A percentile compares a stretch with the other conserved stretches of the same genome.
phyloP scores from a whole-genome alignment of 2,329 filamentous ascomycete species.

The Xylaria sp. region DNA sequence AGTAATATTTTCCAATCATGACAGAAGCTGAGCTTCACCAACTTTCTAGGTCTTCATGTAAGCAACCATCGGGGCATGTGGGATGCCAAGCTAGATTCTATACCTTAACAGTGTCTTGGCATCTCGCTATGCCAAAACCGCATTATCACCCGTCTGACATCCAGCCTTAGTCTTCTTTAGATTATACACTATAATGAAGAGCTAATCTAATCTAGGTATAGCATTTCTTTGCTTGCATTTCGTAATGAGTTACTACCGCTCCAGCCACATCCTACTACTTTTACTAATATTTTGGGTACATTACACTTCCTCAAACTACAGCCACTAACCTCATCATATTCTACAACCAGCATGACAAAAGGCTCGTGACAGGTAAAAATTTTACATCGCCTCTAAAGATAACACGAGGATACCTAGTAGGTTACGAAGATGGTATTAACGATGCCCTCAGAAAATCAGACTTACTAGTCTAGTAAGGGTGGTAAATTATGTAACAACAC shows the following conservation, averaged over 20 bases:
- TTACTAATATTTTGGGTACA: slow-evolving; percentile 10
- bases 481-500: slow-evolving; percentile 10
- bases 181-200: background rate
- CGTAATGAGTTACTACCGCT: slow-evolving; percentile 20
- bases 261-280: slow-evolving; percentile 1
- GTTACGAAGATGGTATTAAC: background rate
- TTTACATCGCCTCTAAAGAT: background rate
- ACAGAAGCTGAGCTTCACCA: background rate
- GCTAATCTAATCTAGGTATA: slow-evolving; percentile 7
- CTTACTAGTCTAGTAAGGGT: slow-evolving; percentile 9
- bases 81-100: slow-evolving; percentile 26
- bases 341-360: slow-evolving; percentile 4
- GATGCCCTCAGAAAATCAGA: background rate
- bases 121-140: slow-evolving; percentile 4
- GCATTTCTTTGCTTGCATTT: background rate
- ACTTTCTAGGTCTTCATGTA: slow-evolving; percentile 1
- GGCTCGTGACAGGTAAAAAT: background rate
- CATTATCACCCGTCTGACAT: background rate
- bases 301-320: background rate
- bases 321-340: background rate
- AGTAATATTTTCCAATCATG: slow-evolving; percentile 12
- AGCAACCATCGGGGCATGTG: slow-evolving; percentile 20
- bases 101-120: slow-evolving; percentile 3
- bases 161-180: background rate
- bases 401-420: background rate